Evolutionary conservation across 192 early-diverging fungal species (phyloP).

Genomic region (Backusella westeae): DNA sequence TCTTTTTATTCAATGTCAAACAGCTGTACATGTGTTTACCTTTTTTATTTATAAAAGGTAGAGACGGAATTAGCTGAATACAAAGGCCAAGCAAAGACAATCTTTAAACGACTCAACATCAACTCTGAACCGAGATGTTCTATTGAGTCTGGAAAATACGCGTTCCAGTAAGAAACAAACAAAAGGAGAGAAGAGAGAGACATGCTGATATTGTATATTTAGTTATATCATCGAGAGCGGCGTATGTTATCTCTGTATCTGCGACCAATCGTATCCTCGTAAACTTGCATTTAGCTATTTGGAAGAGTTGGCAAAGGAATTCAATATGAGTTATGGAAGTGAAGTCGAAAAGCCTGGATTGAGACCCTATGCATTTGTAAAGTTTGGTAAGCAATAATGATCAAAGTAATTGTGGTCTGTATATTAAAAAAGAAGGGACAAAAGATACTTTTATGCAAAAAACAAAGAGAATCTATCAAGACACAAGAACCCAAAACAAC

Average conservation of each 20-base stretch:
- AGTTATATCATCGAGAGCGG: constrained; percentile 94
- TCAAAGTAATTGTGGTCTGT: background rate
- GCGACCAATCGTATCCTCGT: constrained; percentile 88
- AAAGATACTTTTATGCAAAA: constrained; percentile 98
- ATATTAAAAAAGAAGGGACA: background rate
- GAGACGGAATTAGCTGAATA: constrained; percentile 87
- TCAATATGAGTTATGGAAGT: constrained; percentile 88
- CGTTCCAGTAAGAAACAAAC: constrained; percentile 72
- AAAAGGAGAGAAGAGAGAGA: background rate
- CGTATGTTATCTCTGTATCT: constrained; percentile 93
- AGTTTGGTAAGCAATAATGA: constrained; percentile 66
- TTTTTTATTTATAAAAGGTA: constrained; percentile 32
- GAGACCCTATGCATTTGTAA: constrained; percentile 96
- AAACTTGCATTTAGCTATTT: constrained; percentile 94
- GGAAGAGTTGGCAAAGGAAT: constrained; percentile 94
- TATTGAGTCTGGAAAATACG: constrained; percentile 87
- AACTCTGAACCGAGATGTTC: constrained; percentile 91
- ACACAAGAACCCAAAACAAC: constrained; percentile 90
- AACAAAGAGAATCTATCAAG: constrained; percentile 94
- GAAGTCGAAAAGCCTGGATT: constrained; percentile 81
- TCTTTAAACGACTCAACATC: constrained; percentile 83
- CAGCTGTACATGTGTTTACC: background rate
- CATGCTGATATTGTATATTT: background rate
- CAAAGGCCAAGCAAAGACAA: constrained; percentile 91
- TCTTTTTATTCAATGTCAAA: background rate